Conservation (phyloP, 129 eudicot species). For the Lactuca saligna region DNA sequence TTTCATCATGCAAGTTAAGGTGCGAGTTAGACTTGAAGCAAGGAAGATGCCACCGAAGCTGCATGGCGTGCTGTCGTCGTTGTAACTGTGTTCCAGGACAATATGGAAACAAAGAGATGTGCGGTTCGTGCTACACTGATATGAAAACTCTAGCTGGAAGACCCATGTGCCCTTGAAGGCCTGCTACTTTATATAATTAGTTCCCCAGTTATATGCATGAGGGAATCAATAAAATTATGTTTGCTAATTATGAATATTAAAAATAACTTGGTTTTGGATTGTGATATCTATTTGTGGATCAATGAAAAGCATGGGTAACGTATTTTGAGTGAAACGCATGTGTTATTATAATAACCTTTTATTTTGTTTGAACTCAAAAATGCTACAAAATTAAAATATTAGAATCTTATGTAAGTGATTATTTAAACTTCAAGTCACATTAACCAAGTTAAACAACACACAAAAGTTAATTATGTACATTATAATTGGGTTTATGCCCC, state of each 20-base stretch:
- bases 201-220: not conserved
- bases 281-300: not conserved
- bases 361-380: too few relatives aligned
- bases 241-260: not conserved
- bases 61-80: constrained; percentile 60
- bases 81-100: constrained; percentile 97
- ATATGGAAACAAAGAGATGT: constrained; percentile 55
- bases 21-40: constrained; percentile 61
- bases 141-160: constrained; percentile 75
- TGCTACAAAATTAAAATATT: too few relatives aligned
- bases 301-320: too few relatives aligned
- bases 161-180: constrained; percentile 63
- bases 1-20: constrained; percentile 56
- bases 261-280: constrained; percentile 23
- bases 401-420: too few relatives aligned
- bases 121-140: constrained; percentile 70
- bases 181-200: not conserved
- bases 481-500: too few relatives aligned
- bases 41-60: constrained; percentile 55
- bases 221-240: not conserved
- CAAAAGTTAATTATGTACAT: too few relatives aligned
- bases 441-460: too few relatives aligned
- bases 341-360: too few relatives aligned
- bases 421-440: too few relatives aligned
- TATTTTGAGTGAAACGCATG: too few relatives aligned